These are phyloP conservation scores for Hibiscus tridactylites DNA, from an alignment of 345 rosid species.

Conservation along the genomic window DNA sequence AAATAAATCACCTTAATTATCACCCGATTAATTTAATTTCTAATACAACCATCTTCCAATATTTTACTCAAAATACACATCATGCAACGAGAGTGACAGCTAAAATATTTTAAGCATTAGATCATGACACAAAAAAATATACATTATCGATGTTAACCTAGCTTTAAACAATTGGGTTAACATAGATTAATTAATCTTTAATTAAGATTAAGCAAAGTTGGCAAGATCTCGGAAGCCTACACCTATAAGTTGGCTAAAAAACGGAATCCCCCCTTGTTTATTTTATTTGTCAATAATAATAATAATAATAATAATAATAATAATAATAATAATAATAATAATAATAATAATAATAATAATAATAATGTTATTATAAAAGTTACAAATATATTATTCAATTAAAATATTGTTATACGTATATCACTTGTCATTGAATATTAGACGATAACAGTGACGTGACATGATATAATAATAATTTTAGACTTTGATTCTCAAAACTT, in stretches of 20 bases:
- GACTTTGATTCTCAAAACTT: too few relatives aligned
- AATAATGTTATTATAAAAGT: too few relatives aligned
- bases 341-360: too few relatives aligned
- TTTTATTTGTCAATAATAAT: neutral
- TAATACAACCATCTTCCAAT: neutral
- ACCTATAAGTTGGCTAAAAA: neutral
- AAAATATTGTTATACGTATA: too few relatives aligned
- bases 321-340: too few relatives aligned
- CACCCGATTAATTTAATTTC: neutral
- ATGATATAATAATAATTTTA: too few relatives aligned
- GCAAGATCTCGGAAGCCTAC: constrained; percentile 1
- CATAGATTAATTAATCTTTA: neutral
- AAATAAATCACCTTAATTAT: neutral
- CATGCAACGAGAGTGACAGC: neutral
- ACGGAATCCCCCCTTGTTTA: neutral
- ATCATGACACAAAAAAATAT: neutral
- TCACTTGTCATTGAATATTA: too few relatives aligned
- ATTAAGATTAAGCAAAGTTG: neutral
- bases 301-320: neutral
- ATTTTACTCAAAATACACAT: neutral
- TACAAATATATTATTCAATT: too few relatives aligned
- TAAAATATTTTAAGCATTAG: neutral
- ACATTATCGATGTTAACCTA: constrained; percentile 1
- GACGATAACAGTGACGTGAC: too few relatives aligned
- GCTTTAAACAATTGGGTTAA: neutral